Conservation (phyloP, 768 basidiomycete genomes). For the Termitomyces sp. region DNA sequence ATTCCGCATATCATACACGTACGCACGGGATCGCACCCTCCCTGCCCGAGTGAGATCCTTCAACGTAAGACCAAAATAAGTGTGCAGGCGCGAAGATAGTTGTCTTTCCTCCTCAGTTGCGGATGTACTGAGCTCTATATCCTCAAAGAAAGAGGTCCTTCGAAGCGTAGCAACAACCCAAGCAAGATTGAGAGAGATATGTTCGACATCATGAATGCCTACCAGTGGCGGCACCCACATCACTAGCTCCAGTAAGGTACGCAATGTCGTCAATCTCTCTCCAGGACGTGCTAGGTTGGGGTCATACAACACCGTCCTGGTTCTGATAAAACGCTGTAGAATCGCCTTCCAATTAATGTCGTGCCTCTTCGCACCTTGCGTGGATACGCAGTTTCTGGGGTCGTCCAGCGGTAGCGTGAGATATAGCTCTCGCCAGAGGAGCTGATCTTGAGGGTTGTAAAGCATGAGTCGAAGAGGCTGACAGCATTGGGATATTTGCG, state of each 20-base stretch:
- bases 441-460: slow-evolving; percentile 36
- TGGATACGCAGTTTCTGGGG: slow-evolving; percentile 42
- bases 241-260: slow-evolving; percentile 47
- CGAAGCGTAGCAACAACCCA: slow-evolving; percentile 44
- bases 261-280: slow-evolving; percentile 37
- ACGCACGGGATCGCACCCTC: slow-evolving; percentile 41
- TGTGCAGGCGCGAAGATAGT: slow-evolving; percentile 46
- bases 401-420: slow-evolving; percentile 61
- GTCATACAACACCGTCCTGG: slow-evolving; percentile 38
- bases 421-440: slow-evolving; percentile 64
- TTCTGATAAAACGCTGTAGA: slow-evolving; percentile 51
- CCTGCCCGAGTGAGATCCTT: slow-evolving; percentile 27
- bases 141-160: slow-evolving; percentile 40
- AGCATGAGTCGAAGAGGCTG: slow-evolving; percentile 34
- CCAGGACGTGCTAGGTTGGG: slow-evolving; percentile 28
- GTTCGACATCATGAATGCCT: slow-evolving; percentile 14
- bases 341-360: slow-evolving; percentile 47
- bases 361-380: slow-evolving; percentile 23
- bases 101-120: slow-evolving; percentile 33
- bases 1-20: slow-evolving; percentile 57
- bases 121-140: slow-evolving; percentile 11
- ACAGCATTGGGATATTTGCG: slow-evolving; percentile 47
- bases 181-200: slow-evolving; percentile 42
- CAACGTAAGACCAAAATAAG: slow-evolving; percentile 48
- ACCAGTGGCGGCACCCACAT: slow-evolving; percentile 31